Base-by-base conservation (phyloP, 2,329 filamentous ascomycete genomes). In the Aplosporella prunicola region DNA sequence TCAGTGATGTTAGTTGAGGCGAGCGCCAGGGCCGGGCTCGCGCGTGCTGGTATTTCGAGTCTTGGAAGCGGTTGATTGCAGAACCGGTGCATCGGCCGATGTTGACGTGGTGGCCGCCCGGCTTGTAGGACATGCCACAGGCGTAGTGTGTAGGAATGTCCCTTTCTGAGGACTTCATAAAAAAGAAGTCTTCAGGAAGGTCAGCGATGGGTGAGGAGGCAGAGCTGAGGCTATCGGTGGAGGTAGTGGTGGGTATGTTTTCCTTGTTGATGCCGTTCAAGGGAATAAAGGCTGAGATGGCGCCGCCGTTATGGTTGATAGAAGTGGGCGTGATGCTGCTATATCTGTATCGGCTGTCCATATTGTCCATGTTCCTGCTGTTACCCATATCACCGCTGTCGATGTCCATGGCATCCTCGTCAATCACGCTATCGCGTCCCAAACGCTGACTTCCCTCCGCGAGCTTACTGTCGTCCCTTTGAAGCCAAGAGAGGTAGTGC, bases 161-260 rank as follows among this genome's bases (percentile, higher is more conserved):
- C 9, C 20, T 14, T 4, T 35, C 37, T 4, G 31, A 20, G n/a
- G 31, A 18, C 11, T 35, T 34, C 20, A 34, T 32, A 11, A 40
- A 40, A 9, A 30, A 40, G 14, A 40, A 18, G 11, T 40, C 37
- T 20, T 40, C 37, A 9, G 30, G 30, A 11, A 33, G 29, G 9
- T 25, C 18, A n/a, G 22, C 22, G 8, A 8, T n/a, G 22, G 22
- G 22, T 8, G 8, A 8, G 8, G 22, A 24, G n/a, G 22, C 22
- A 8, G 22, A 24, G 22, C 8, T 8, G n/a, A 8, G 22, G 22
- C n/a, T 8, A 8, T 24, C 22, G 22, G 22, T 24, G 8, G n/a
- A 8, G 22, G 22, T 8, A 24, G 22, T n/a, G 22, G 22, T 8
- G 8, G 22, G n/a, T n/a, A n/a, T n/a, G n/a, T n/a, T n/a, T n/a